Evolutionary conservation across 495 filamentous ascomycete genomes (phyloP).

Genomic region (Neurospora sp.): DNA sequence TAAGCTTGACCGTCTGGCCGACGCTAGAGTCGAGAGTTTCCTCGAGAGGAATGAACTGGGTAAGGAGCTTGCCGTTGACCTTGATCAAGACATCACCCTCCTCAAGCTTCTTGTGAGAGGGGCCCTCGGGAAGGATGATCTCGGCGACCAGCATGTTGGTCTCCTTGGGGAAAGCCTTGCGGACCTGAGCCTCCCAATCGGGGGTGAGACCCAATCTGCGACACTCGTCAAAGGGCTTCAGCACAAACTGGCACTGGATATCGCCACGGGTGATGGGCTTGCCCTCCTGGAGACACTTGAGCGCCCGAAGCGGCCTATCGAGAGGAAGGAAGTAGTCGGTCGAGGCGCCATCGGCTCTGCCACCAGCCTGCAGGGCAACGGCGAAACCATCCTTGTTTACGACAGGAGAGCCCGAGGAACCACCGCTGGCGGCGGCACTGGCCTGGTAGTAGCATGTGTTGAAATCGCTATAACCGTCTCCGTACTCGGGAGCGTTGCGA

Average conservation of each 20-base stretch:
- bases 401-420: conserved; percentile 93
- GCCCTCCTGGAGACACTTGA: conserved; percentile 71
- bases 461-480: conserved; percentile 97
- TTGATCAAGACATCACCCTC: conserved; percentile 94
- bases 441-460: conserved; percentile 99
- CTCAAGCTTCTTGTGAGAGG: conserved; percentile 71
- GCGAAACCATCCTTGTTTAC: conserved; percentile 92
- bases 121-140: conserved; percentile 84
- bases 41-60: conserved; percentile 88
- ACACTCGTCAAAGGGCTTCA: conserved; percentile 97
- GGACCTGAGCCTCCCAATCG: conserved; percentile 74
- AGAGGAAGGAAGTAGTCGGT: conserved; percentile 97
- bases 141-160: conserved; percentile 96
- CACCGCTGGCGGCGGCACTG: conserved; percentile 89
- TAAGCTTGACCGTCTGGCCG: conserved; percentile 56
- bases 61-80: conserved; percentile 89
- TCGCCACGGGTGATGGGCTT: conserved; percentile 73
- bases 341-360: conserved; percentile 84
- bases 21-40: conserved; percentile 87
- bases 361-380: conserved; percentile 89
- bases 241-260: conserved; percentile 95
- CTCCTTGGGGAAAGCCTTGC: conserved; percentile 77
- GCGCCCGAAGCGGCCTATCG: conserved; percentile 75
- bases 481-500: conserved; percentile 94
- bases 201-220: conserved; percentile 75